Percentiles rank a stretch among this genome's conserved stretches.
Evolutionary conservation across 2,329 filamentous ascomycete species (phyloP).

Genomic region (Epichloe typhina): DNA sequence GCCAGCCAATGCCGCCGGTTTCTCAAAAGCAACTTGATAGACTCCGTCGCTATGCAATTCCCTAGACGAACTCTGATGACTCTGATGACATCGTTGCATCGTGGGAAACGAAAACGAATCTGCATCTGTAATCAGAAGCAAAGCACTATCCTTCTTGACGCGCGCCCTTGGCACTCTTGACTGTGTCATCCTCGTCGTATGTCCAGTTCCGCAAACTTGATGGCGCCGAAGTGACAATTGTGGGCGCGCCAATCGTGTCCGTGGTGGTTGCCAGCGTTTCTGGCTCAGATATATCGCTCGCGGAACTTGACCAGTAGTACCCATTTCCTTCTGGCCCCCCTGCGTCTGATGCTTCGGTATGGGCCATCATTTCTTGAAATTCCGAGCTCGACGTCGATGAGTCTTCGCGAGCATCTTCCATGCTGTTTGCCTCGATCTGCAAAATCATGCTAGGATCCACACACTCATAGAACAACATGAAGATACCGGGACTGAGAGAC

Average conservation of each 20-base stretch:
- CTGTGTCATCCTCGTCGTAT: conserved; percentile 1
- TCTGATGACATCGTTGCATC: neutral
- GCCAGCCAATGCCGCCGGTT: neutral
- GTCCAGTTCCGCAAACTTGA: conserved; percentile 3
- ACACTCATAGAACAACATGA: conserved; percentile 95
- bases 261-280: neutral
- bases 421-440: conserved; percentile 15
- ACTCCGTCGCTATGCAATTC: conserved; percentile 2
- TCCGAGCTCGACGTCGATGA: neutral
- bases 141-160: neutral
- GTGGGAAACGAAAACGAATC: neutral
- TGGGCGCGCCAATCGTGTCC: conserved; percentile 1
- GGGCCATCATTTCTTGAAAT: neutral
- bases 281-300: conserved; percentile 1
- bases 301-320: neutral
- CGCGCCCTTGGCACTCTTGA: neutral
- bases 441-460: conserved; percentile 41
- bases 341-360: neutral
- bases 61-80: neutral
- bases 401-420: conserved; percentile 9
- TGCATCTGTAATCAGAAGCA: neutral
- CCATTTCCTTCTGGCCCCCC: neutral
- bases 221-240: neutral
- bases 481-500: conserved; percentile 61
- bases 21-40: neutral